Conservation (phyloP, 495 filamentous ascomycete species). For the Penicillium odoratum region DNA sequence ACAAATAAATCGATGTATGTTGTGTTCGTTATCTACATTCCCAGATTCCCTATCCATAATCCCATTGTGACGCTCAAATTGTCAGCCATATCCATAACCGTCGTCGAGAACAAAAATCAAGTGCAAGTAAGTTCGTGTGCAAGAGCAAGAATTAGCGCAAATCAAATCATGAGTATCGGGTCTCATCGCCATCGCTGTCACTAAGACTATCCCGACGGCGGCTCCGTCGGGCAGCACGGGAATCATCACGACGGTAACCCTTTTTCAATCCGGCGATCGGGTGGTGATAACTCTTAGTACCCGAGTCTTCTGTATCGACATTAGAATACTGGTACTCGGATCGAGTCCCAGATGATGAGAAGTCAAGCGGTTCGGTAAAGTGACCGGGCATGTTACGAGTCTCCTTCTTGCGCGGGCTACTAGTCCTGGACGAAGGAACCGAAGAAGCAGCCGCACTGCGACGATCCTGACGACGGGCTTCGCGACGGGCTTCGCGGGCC, state of each 20-base stretch:
- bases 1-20: not conserved
- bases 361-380: constrained; percentile 59
- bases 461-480: constrained; percentile 15
- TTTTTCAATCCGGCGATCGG: constrained; percentile 71
- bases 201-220: constrained; percentile 51
- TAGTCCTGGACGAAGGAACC: constrained; percentile 37
- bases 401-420: constrained; percentile 40
- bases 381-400: constrained; percentile 45
- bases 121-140: not conserved
- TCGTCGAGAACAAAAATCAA: constrained; percentile 6
- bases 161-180: constrained; percentile 25
- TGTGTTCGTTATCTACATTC: constrained; percentile 17
- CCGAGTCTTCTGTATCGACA: constrained; percentile 56
- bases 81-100: constrained; percentile 4
- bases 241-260: constrained; percentile 46
- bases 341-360: constrained; percentile 44
- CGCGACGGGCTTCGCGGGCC: constrained; percentile 32
- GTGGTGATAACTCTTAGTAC: constrained; percentile 81
- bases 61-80: constrained; percentile 7
- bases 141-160: not conserved
- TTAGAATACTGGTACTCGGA: constrained; percentile 51
- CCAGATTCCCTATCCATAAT: constrained; percentile 10
- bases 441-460: constrained; percentile 21
- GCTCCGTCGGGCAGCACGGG: constrained; percentile 22
- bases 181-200: constrained; percentile 51